Evolutionary conservation across 2,329 filamentous ascomycete genomes (phyloP).

Genomic region (Botrytis porri): DNA sequence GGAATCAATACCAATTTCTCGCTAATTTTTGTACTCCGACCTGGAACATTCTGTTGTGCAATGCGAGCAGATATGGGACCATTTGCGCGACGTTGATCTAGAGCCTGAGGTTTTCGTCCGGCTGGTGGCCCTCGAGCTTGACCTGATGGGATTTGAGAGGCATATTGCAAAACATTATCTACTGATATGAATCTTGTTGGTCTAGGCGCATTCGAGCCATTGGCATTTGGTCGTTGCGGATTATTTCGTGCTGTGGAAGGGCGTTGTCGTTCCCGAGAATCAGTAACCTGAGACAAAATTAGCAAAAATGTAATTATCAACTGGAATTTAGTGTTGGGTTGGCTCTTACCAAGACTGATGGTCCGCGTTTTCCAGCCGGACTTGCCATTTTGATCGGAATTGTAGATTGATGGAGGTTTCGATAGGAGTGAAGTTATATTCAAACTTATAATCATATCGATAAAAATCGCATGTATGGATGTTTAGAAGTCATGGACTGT

Average conservation of each 20-base stretch:
- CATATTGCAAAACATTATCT: conserved; percentile 91
- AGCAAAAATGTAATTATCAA: conserved; percentile 1
- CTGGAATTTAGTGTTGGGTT: neutral
- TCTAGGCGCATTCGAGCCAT: conserved; percentile 36
- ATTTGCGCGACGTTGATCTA: conserved; percentile 47
- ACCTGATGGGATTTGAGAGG: conserved; percentile 91
- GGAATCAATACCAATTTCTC: conserved; percentile 96
- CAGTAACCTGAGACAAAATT: conserved; percentile 49
- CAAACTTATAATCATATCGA: neutral
- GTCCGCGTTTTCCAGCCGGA: conserved; percentile 48
- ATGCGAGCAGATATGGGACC: conserved; percentile 43
- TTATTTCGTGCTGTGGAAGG: conserved; percentile 37
- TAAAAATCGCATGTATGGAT: neutral
- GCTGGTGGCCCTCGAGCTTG: conserved; percentile 70
- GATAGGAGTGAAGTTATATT: neutral
- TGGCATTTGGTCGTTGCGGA: conserved; percentile 39
- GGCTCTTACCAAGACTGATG: conserved; percentile 56
- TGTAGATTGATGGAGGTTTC: neutral
- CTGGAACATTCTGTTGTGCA: conserved; percentile 60
- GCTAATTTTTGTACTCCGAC: conserved; percentile 87
- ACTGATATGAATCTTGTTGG: conserved; percentile 80
- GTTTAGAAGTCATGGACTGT: neutral
- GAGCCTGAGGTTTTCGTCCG: conserved; percentile 47
- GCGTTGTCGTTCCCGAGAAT: conserved; percentile 55
- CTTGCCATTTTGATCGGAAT: conserved; percentile 16